Evolutionary conservation across 1,139 yeast species (phyloP).

Genomic region (Blastobotrys persicus): DNA sequence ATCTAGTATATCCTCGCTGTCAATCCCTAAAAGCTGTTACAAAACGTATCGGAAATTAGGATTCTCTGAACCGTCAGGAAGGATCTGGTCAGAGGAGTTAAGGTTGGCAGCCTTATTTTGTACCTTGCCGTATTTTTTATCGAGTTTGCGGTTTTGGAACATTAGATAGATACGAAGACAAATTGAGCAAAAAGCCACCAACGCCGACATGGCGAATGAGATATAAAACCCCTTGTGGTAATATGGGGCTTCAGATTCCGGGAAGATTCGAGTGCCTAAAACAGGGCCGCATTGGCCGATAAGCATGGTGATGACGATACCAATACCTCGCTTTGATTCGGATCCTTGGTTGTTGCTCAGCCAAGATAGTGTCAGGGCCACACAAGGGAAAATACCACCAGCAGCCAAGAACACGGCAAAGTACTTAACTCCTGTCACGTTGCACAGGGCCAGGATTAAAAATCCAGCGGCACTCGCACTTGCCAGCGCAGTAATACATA

Average conservation of each 20-base stretch:
- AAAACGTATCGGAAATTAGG: conserved; percentile 25
- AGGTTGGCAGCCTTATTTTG: conserved; percentile 18
- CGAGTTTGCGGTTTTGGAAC: conserved; percentile 27
- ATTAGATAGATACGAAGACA: conserved; percentile 23
- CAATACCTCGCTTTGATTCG: conserved; percentile 33
- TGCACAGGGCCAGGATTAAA: conserved; percentile 30
- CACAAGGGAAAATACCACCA: conserved; percentile 35
- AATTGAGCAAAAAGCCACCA: conserved; percentile 25
- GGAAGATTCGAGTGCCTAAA: conserved; percentile 35
- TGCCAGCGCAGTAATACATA: conserved; percentile 28
- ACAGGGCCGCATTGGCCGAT: conserved; percentile 38
- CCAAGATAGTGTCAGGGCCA: conserved; percentile 34
- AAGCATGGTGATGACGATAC: conserved; percentile 33
- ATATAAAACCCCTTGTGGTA: conserved; percentile 34
- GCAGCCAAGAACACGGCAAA: conserved; percentile 36
- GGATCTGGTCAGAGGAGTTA: conserved; percentile 14
- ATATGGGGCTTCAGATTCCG: conserved; percentile 32
- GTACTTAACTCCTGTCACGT: conserved; percentile 30
- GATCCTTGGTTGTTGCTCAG: conserved; percentile 36
- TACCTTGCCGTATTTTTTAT: conserved; percentile 28
- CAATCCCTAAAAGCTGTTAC: conserved; percentile 6
- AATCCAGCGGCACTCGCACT: conserved; percentile 33
- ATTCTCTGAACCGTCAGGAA: conserved; percentile 21
- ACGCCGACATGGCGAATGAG: conserved; percentile 26
- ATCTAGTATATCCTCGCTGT: not conserved